Conservation (phyloP, 2,329 filamentous ascomycete genomes). For the Fusarium zealandicum region DNA sequence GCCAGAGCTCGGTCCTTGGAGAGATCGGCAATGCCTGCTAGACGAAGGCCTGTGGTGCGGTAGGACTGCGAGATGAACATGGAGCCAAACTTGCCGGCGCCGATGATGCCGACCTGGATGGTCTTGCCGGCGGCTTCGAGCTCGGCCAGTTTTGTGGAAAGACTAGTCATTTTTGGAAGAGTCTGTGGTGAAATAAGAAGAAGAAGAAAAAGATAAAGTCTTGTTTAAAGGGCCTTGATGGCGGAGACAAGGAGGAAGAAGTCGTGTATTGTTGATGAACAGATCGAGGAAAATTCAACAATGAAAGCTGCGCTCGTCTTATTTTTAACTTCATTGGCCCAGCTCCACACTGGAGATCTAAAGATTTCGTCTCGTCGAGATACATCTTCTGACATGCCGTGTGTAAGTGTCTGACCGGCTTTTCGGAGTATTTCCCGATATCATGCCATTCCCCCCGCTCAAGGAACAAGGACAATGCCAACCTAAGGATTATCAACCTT, state of each 20-base stretch:
- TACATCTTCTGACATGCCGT: too few relatives aligned
- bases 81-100: conserved; percentile 55
- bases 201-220: not conserved
- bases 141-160: conserved; percentile 52
- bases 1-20: conserved; percentile 50
- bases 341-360: too few relatives aligned
- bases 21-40: conserved; percentile 54
- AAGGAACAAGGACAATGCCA: not conserved
- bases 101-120: conserved; percentile 53
- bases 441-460: not conserved
- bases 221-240: not conserved
- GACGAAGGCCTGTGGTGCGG: conserved; percentile 50
- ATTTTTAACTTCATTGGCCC: not conserved
- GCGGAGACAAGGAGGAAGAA: not conserved
- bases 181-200: not conserved
- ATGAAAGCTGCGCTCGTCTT: not conserved
- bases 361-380: not conserved
- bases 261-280: not conserved
- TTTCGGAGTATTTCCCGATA: conserved; percentile 18
- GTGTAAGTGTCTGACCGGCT: conserved; percentile 1
- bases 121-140: conserved; percentile 49
- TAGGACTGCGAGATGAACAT: conserved; percentile 57
- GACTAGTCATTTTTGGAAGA: conserved; percentile 44
- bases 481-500: not conserved
- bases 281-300: not conserved